phyloP scores from a whole-genome alignment of 1,139 yeast species.

The Saccharomyces pastorianus region DNA sequence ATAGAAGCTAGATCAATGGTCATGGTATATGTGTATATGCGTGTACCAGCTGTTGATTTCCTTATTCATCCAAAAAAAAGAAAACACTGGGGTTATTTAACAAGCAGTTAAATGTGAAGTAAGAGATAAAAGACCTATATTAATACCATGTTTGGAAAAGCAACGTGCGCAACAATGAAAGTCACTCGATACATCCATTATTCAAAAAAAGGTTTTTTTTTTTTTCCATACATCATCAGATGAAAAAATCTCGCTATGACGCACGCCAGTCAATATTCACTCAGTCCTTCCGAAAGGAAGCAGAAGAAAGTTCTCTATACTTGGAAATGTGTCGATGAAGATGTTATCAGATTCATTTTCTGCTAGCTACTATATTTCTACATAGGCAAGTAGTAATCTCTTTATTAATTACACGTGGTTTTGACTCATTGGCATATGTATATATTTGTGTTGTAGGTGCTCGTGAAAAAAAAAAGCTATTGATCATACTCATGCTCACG shows the following conservation, averaged over 20 bases:
- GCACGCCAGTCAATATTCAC: background rate
- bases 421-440: background rate
- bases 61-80: background rate
- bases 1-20: constrained; percentile 17
- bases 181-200: background rate
- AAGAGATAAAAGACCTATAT: background rate
- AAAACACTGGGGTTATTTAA: background rate
- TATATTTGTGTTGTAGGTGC: background rate
- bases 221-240: background rate
- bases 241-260: background rate
- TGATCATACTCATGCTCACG: constrained; percentile 35
- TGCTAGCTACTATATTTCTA: background rate
- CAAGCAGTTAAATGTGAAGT: background rate
- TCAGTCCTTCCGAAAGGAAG: background rate
- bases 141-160: background rate
- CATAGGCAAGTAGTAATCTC: background rate
- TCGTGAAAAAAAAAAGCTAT: background rate
- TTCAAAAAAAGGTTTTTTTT: background rate
- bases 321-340: background rate
- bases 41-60: background rate
- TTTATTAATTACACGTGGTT: background rate
- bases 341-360: background rate
- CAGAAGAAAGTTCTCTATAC: background rate
- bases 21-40: constrained; percentile 6
- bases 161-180: background rate